Percentiles rank a stretch among this genome's conserved stretches.
Evolutionary conservation across 345 rosid species (phyloP).

Genomic region (Rhodomyrtus tomentosa): DNA sequence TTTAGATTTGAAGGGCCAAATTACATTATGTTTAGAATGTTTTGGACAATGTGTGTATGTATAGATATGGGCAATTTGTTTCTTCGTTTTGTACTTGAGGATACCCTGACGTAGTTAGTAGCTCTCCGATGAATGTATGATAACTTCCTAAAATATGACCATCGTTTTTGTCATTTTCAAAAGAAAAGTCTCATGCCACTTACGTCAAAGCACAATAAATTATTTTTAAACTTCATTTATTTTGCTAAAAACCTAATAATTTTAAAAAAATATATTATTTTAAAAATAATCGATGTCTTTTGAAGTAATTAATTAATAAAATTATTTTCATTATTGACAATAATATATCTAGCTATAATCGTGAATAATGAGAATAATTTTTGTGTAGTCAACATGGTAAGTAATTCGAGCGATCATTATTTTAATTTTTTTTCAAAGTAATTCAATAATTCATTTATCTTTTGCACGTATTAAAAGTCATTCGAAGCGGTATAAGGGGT

Average conservation of each 20-base stretch:
- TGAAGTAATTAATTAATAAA: background rate
- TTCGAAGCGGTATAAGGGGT: background rate
- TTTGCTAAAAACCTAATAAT: background rate
- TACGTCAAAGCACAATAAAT: background rate
- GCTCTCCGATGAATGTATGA: background rate
- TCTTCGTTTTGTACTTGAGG: background rate
- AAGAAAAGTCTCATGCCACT: background rate
- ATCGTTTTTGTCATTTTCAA: background rate
- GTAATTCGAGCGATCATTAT: background rate
- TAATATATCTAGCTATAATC: fast-evolving
- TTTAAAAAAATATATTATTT: background rate
- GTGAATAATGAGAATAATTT: fast-evolving
- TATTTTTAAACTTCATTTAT: fast-evolving
- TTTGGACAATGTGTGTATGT: background rate
- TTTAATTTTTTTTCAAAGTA: background rate
- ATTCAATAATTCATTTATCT: background rate
- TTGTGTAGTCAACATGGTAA: background rate
- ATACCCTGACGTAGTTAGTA: background rate
- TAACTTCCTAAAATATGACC: background rate
- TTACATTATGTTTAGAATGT: fast-evolving
- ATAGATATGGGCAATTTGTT: background rate
- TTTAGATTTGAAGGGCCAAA: fast-evolving
- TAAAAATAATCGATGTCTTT: fast-evolving
- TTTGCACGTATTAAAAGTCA: background rate
- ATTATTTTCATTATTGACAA: fast-evolving